Conservation (phyloP, 345 rosid species). For the Gossypium sturtianum region DNA sequence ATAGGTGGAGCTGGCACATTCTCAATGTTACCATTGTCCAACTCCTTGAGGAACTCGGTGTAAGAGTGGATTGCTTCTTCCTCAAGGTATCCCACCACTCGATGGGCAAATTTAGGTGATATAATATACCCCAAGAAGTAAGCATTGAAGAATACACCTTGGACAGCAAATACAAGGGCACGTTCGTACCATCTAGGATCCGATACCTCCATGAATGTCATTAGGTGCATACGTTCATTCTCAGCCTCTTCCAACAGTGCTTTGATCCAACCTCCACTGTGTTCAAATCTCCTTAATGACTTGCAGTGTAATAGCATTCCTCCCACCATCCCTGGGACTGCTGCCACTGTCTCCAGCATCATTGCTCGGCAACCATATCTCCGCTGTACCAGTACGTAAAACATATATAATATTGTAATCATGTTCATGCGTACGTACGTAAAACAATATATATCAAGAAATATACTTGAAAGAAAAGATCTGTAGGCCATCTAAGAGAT, state of each 20-base stretch:
- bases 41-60: conserved; percentile 73
- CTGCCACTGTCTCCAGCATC: conserved; percentile 89
- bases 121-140: conserved; percentile 63
- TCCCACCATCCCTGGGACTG: conserved; percentile 81
- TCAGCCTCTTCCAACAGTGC: conserved; percentile 77
- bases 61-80: conserved; percentile 83
- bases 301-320: conserved; percentile 75
- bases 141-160: conserved; percentile 74
- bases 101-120: conserved; percentile 76
- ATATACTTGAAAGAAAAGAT: conserved; percentile 65
- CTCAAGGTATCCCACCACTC: conserved; percentile 75
- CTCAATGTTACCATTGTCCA: conserved; percentile 67
- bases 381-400: conserved; percentile 26
- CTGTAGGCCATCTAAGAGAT: conserved; percentile 63
- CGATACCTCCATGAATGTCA: conserved; percentile 83
- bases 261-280: conserved; percentile 83
- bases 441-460: neutral
- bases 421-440: neutral
- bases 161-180: conserved; percentile 61
- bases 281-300: conserved; percentile 64
- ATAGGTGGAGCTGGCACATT: conserved; percentile 84
- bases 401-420: no score
- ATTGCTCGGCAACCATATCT: conserved; percentile 76
- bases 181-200: conserved; percentile 77
- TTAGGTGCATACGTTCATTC: conserved; percentile 85